Conservation (phyloP, 2,329 filamentous ascomycete species). For the Aspergillus versicolor region DNA sequence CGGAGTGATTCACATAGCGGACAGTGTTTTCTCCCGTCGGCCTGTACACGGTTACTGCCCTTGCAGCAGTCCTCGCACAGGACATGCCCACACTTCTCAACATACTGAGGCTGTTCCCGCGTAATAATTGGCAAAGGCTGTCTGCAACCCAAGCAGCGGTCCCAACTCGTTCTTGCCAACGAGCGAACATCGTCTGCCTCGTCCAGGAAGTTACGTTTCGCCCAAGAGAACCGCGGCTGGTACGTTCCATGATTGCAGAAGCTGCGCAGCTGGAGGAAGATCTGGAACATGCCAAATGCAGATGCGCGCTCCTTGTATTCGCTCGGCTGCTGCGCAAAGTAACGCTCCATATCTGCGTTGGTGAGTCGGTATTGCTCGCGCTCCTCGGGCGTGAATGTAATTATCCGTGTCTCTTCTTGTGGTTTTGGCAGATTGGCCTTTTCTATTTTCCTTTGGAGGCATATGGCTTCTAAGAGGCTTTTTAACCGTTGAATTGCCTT, state of each 20-base stretch:
- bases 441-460: conserved; percentile 23
- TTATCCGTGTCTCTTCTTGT: neutral
- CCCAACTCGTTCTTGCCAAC: conserved; percentile 1
- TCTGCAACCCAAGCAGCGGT: conserved; percentile 1
- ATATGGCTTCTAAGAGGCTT: conserved; percentile 32
- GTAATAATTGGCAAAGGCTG: neutral
- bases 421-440: conserved; percentile 23
- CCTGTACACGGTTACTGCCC: neutral
- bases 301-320: neutral
- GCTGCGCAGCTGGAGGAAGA: conserved; percentile 13
- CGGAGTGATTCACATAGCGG: neutral
- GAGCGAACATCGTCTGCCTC: conserved; percentile 4
- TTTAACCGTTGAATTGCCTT: conserved; percentile 18
- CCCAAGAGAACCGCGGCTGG: conserved; percentile 4
- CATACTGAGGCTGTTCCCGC: neutral
- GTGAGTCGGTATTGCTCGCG: neutral
- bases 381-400: neutral
- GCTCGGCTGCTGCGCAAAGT: neutral
- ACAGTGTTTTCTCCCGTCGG: neutral
- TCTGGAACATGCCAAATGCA: conserved; percentile 48
- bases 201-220: conserved; percentile 1
- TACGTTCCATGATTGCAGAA: conserved; percentile 11
- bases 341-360: neutral
- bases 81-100: conserved; percentile 10
- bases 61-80: conserved; percentile 5